Conservation (phyloP, 345 rosid species). For the Rhodamnia rubescens region DNA sequence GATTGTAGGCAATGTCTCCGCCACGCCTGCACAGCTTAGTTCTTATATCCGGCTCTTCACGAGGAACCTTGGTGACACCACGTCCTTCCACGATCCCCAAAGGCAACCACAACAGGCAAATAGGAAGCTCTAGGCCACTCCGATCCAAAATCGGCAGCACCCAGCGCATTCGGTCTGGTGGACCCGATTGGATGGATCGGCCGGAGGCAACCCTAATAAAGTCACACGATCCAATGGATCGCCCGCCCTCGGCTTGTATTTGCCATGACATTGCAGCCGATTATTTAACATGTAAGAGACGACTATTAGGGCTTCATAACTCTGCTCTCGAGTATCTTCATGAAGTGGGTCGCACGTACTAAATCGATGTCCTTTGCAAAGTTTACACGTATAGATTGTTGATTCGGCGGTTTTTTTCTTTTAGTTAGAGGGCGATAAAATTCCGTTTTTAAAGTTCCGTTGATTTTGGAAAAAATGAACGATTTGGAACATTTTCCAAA, state of each 20-base stretch:
- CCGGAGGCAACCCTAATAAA: background rate
- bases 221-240: background rate
- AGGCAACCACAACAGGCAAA: background rate
- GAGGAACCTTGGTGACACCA: background rate
- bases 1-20: background rate
- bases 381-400: background rate
- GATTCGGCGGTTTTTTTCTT: background rate
- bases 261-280: background rate
- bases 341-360: background rate
- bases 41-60: background rate
- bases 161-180: background rate
- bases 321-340: background rate
- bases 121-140: background rate
- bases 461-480: background rate
- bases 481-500: too few species aligned
- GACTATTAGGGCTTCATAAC: background rate
- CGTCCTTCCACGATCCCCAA: background rate
- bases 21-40: background rate
- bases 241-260: background rate
- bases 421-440: background rate
- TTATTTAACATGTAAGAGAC: background rate
- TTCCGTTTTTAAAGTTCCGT: accelerated
- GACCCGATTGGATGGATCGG: background rate
- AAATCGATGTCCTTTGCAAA: background rate
- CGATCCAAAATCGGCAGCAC: background rate